These are phyloP conservation scores for Suillus cothurnatus DNA, from an alignment of 768 basidiomycete species.

Conservation along the genomic window DNA sequence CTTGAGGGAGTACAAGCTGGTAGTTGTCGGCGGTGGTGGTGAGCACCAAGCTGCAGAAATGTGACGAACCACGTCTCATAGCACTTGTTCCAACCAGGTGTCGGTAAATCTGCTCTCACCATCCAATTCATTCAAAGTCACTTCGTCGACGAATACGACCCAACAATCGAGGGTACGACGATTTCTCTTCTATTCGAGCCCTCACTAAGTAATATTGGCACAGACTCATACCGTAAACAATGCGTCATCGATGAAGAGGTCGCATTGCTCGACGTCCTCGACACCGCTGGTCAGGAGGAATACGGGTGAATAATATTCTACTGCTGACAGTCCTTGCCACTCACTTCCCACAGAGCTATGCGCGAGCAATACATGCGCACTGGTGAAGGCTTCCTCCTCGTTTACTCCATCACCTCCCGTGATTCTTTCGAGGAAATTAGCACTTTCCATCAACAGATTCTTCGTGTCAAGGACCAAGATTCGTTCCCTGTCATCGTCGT, in stretches of 20 bases:
- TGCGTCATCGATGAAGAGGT: constrained; percentile 98
- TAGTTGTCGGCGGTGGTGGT: constrained; percentile 99
- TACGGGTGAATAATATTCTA: constrained; percentile 71
- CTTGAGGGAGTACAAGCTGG: constrained; percentile 96
- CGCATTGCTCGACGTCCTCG: constrained; percentile 94
- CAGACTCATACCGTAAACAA: constrained; percentile 97
- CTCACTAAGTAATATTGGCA: constrained; percentile 6
- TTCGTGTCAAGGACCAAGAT: constrained; percentile 96
- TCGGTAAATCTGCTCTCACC: constrained; percentile 88
- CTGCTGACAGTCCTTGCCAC: constrained; percentile 10
- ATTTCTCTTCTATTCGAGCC: neutral
- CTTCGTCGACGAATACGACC: constrained; percentile 92
- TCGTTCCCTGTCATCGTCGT: constrained; percentile 94
- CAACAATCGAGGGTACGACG: constrained; percentile 83
- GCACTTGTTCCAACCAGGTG: constrained; percentile 27
- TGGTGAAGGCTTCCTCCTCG: constrained; percentile 96
- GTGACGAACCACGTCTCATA: neutral
- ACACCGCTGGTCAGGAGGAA: constrained; percentile 98
- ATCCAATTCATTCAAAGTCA: constrained; percentile 98
- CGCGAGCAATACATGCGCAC: constrained; percentile 99
- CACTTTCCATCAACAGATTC: constrained; percentile 94
- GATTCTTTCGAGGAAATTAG: constrained; percentile 97
- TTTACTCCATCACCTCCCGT: constrained; percentile 97
- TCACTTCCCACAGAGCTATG: constrained; percentile 72
- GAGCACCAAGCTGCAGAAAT: constrained; percentile 32